Base-by-base conservation (phyloP, 495 filamentous ascomycete genomes). In the Pseudomonodictys pantanalensis region DNA sequence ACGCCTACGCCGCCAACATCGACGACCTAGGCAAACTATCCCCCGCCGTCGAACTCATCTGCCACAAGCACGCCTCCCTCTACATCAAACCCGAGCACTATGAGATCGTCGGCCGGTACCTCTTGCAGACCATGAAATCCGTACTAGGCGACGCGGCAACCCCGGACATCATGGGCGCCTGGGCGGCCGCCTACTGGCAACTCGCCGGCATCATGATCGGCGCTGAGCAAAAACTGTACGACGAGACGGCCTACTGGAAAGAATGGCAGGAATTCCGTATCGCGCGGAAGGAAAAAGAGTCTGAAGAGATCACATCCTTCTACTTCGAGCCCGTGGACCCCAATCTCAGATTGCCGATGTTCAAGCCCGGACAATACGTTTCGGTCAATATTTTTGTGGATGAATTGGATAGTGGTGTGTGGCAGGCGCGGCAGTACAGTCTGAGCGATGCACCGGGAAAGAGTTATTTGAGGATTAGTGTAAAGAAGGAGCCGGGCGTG, bases 41-140 rank as follows among this genome's bases (percentile, higher is more conserved):
- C 30, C 76, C 79, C 5, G 82, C 84, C 32, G 79, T 91, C n/a
- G 83, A 86, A 70, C 78, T 83, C 62, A 89, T 91, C 68, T 84
- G 84, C 68, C 79, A 87, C 71, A 90, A 89, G 72, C 87, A 91
- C 62, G 86, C 82, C 41, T 86, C 83, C 0, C 80, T 90, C 28
- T 83, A 83, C 71, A 83, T 91, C 63, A 72, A 79, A 54, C 81
- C 87, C 22, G 84, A 80, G 7, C 79, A 87, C 56, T 90, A 90
- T 73, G 68, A 79, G 42, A 80, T 87, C 47, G 87, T 91, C 26
- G 87, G 83, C 52, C 79, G 78, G 63, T 78, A 82, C 71, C 79
- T 90, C 7, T 77, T 91, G 49, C 80, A 78, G 47, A 84, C 86
- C 28, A 87, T 91, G 75, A 80, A 79, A 48, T 68, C 80, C 46